Base-by-base conservation (phyloP, 495 filamentous ascomycete species). In the Penicillium roqueforti region DNA sequence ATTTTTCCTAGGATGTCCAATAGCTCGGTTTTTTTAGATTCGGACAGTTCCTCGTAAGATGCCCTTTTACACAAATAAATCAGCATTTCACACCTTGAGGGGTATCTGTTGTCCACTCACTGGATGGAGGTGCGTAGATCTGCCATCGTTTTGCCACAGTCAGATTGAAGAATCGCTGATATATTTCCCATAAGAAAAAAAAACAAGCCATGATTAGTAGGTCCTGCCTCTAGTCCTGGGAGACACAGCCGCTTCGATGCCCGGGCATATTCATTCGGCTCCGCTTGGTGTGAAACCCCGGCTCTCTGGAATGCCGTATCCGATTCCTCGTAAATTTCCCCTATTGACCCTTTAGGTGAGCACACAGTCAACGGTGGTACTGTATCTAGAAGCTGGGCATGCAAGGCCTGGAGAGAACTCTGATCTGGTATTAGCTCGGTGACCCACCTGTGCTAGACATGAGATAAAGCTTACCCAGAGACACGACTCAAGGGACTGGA, bases 1-100 rank as follows among this genome's bases (percentile, higher is more conserved):
- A 81, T 58, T 37, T 67, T 68, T 36, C 71, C 68, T 6, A 83
- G 54, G 29, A 55, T 56, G 16, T 68, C 52, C 23, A 77, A 47
- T 16, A 72, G 52, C 20, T 72, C 60, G 18, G 57, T 68, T 47
- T 68, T 70, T 47, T 59, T 49, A 22, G 65, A 43, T 43, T 76
- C 70, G 1, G 58, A 28, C 23, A 70, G 56, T 3, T 16, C 41
- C 8, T 57, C 47, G 39, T 68, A 72, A 22, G 60, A 60, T 41
- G 52, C 47, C 23, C 68, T 73, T 53, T 36, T 39, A 29, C 28
- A 16, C 29, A 42, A 31, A 25, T 19, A 39, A 19, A 41, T 68
- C 25, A 67, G 57, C 9, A 20, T 18, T 20, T 34, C 20, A 39
- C 10, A 25, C 23, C 11, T 14, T 4, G 14, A 22, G 42, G 16